These are phyloP conservation scores for Cocos nucifera DNA, from an alignment of 176 grass and related monocot species.

Conservation along the genomic window DNA sequence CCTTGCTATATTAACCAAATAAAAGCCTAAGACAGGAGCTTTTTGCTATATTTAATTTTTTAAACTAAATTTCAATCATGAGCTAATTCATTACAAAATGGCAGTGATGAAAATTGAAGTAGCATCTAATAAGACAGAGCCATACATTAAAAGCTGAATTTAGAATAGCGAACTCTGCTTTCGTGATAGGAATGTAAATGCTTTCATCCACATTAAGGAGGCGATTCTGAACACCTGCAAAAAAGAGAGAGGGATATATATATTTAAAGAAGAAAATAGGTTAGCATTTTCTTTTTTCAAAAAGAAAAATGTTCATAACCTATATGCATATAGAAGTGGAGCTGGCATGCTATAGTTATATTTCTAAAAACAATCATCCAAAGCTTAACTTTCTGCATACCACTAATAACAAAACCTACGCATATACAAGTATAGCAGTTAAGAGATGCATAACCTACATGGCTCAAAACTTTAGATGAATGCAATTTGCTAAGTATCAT, in stretches of 20 bases:
- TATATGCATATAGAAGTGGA: no score
- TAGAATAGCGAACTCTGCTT: slow-evolving; percentile 68
- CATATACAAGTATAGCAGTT: no score
- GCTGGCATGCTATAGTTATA: no score
- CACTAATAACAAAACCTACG: no score
- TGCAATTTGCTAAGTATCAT: background rate
- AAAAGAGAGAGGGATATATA: background rate
- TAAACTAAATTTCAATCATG: background rate
- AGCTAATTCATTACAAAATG: no score
- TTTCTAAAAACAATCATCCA: no score
- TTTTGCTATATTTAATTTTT: background rate
- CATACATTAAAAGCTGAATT: slow-evolving; percentile 78
- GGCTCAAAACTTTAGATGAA: background rate
- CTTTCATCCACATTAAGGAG: slow-evolving; percentile 79
- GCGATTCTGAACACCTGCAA: slow-evolving; percentile 77
- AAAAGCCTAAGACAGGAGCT: background rate
- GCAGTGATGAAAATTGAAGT: background rate
- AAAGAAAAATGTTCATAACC: no score
- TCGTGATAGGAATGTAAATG: slow-evolving; percentile 84
- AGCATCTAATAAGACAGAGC: background rate
- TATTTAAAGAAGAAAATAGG: background rate
- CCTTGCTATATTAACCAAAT: no score
- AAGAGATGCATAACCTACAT: no score
- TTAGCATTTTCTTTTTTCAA: no score
- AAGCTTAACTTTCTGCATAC: no score